Conservation (phyloP, 768 basidiomycete genomes). For the Scleroderma citrinum region DNA sequence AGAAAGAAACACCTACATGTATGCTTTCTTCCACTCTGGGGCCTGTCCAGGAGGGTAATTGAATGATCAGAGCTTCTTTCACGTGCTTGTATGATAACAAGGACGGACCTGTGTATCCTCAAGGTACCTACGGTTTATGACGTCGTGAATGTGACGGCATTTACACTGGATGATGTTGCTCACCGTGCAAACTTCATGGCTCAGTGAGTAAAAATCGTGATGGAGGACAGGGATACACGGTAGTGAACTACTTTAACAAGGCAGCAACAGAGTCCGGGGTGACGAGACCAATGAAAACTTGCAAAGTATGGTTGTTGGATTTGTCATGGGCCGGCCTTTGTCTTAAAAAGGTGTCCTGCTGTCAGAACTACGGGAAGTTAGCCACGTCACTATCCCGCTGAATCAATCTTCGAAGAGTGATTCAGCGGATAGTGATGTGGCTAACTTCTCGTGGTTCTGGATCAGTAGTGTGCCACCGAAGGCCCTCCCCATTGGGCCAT, state of each 20-base stretch:
- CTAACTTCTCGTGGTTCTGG: too few relatives aligned
- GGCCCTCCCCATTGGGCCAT: too few relatives aligned
- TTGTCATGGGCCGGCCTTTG: too few relatives aligned
- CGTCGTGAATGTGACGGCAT: neutral
- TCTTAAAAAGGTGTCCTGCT: too few relatives aligned
- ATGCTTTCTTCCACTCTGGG: conserved; percentile 48
- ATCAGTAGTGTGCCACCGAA: too few relatives aligned
- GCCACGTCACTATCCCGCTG: too few relatives aligned
- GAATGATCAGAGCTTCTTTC: neutral
- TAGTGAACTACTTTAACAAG: neutral
- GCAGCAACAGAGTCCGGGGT: neutral
- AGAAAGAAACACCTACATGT: conserved; percentile 21
- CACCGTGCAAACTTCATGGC: conserved; percentile 59
- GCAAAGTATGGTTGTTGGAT: too few relatives aligned
- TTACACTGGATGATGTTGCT: conserved; percentile 11
- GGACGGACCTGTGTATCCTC: conserved; percentile 57
- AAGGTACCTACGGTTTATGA: conserved; percentile 46
- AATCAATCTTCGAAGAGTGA: too few relatives aligned
- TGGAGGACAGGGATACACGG: neutral
- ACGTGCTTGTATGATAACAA: neutral
- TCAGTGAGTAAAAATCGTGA: neutral
- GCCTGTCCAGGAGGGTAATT: conserved; percentile 35
- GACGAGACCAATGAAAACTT: too few relatives aligned
- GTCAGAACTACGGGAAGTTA: too few relatives aligned
- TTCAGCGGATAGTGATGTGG: too few relatives aligned